Evolutionary conservation across 2,329 filamentous ascomycete genomes (phyloP), one percentile per base, ranked within the genome.

Genomic region (Pseudogymnoascus sp.): DNA sequence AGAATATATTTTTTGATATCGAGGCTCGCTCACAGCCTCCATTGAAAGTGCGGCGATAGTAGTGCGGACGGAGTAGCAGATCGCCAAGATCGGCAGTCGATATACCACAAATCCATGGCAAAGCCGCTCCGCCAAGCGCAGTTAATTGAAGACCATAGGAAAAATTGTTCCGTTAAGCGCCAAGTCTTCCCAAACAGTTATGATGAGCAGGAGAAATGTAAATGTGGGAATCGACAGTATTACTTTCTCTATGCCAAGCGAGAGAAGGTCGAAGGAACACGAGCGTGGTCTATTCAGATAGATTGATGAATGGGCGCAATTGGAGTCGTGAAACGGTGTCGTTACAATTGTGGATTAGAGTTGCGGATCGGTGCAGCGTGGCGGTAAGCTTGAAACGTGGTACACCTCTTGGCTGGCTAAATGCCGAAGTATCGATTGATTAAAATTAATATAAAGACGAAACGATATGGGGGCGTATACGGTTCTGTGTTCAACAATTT

Each of bases 271-370:
- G 4, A 12, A 33, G 25, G 47, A 56, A 56, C 47, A 33, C 25
- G 25, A 56, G 25, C 25, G 18, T 56, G 25, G 47, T 16, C 12
- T 56, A 33, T 33, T 33, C 47, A 56, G 47, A 56, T 56, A 56
- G 47, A 56, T 56, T 56, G 47, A 10, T 14, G 10, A 56, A 33
- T 33, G 47, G 25, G n/a, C 25, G 2, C 25, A 56, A 56, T 56
- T 33, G 47, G 47, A 33, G 47, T 56, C 8, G 47, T 33, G 47
- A 56, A 56, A 56, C 47, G 8, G 47, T 56, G 47, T 56, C 33
- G 47, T 56, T 18, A 56, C 47, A 56, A 56, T 56, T 56, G 47
- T 56, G 47, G 47, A 56, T 56, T 56, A 56, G 47, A 56, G 47
- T 56, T 56, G 47, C 25, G 8, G 47, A 31, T 56, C 47, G 8